Conservation (phyloP, 768 basidiomycete genomes). For the Rhodotorula toruloides region DNA sequence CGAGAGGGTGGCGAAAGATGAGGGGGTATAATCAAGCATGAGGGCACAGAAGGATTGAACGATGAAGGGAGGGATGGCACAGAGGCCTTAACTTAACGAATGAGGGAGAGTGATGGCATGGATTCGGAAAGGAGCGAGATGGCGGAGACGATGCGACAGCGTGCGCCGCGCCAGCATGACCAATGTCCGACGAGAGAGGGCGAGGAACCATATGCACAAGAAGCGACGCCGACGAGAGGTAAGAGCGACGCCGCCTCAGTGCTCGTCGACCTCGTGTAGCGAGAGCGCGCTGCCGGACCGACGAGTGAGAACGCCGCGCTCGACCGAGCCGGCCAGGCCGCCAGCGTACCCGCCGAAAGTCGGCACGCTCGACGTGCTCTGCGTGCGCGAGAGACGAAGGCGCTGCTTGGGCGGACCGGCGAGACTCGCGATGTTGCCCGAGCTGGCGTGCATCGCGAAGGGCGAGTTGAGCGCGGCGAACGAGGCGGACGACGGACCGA, state of each 20-base stretch:
- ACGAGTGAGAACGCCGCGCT: neutral
- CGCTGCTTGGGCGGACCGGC: conserved; percentile 15
- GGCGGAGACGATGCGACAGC: no score
- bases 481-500: neutral
- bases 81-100: no score
- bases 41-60: neutral
- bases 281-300: conserved; percentile 8
- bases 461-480: neutral
- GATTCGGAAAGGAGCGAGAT: no score
- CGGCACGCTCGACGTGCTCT: conserved; percentile 23
- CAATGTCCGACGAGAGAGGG: no score
- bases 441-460: neutral
- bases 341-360: conserved; percentile 1
- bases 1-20: no score
- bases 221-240: neutral
- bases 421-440: neutral
- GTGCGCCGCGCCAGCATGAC: no score
- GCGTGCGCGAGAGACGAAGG: conserved; percentile 19
- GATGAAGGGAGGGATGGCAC: no score
- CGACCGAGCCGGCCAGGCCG: neutral
- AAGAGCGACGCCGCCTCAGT: neutral
- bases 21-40: no score
- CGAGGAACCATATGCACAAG: neutral
- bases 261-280: conserved; percentile 15
- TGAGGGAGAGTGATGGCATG: neutral